Evolutionary conservation across 1,139 yeast species (phyloP), one percentile per base, ranked within the genome.

Genomic region (Geotrichum restrictum): DNA sequence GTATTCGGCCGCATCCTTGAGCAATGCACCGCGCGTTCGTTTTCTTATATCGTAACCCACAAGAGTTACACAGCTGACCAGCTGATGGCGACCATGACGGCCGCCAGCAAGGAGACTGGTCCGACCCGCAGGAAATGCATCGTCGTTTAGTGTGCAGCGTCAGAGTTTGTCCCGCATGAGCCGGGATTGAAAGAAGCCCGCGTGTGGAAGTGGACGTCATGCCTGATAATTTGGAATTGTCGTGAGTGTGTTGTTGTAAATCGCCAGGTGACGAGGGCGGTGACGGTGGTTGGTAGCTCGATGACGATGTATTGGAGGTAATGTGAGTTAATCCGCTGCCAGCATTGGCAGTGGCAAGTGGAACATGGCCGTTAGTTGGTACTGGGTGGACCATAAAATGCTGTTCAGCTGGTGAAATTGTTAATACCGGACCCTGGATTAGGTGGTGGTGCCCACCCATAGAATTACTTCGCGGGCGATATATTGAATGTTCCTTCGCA

Each of bases 101-200:
- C 66, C 98, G 80, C 98, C 98, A 91, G 69, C 98, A 91, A 7
- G 98, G 98, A 10, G 95, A 87, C 61, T 86, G 94, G 57, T 83
- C 86, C 1, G 94, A 82, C 10, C 91, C 89, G 71, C 98, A 91
- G 3, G 96, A 88, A 33, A 91, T 83, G 67, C 98, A 91, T 53
- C 80, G 57, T 14, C 71, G 60, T 40, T 47, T 59, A 39, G 48
- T 29, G 41, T 39, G 47, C 34, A 37, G 37, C 11, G 38, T 46
- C 10, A 31, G 24, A 1, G 45, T 38, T 2, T 38, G 45, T 24
- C 36, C 29, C 11, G 47, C 39, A 33, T 22, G 41, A 5, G 49
- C 21, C 3, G 43, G 41, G 43, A 24, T 39, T 11, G 44, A 14
- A 14, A 24, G 37, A 16, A 13, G 18, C 18, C 37, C 37, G 37